A percentile compares a stretch with the other conserved stretches of the same genome.
phyloP scores from a whole-genome alignment of 192 early-diverging fungal genomes.

The Coemansia sp. region DNA sequence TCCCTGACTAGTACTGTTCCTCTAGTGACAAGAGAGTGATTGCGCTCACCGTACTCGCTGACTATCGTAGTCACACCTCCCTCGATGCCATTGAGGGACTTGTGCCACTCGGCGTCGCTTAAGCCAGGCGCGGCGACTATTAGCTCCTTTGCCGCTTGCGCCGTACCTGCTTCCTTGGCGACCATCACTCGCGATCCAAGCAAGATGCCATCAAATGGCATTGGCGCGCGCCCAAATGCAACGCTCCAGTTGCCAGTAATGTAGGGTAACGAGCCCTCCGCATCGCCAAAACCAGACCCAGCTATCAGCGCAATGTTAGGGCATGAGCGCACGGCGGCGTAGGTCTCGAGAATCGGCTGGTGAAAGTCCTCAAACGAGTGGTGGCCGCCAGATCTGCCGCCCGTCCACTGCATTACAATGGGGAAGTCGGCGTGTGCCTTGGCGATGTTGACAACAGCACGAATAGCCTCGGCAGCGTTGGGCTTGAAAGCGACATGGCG shows the following conservation, averaged over 20 bases:
- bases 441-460: conserved; percentile 86
- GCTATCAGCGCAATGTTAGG: conserved; percentile 84
- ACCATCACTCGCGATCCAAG: conserved; percentile 96
- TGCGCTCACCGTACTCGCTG: conserved; percentile 92
- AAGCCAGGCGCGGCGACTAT: conserved; percentile 87
- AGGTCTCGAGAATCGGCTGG: conserved; percentile 80
- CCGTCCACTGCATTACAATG: conserved; percentile 95
- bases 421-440: conserved; percentile 83
- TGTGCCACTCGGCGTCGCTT: conserved; percentile 78
- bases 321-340: conserved; percentile 67
- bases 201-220: conserved; percentile 95
- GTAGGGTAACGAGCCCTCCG: conserved; percentile 84
- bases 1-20: conserved; percentile 83
- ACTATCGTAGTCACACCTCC: conserved; percentile 86
- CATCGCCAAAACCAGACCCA: conserved; percentile 91
- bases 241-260: conserved; percentile 91
- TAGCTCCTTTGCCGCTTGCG: conserved; percentile 79
- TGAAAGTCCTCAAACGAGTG: conserved; percentile 98
- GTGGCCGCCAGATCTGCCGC: conserved; percentile 96
- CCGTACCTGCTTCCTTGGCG: conserved; percentile 83
- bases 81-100: conserved; percentile 73
- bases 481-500: conserved; percentile 87
- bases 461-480: conserved; percentile 75
- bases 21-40: conserved; percentile 89
- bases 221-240: conserved; percentile 80